These are phyloP conservation scores for Salmacisia buchloeana DNA, from an alignment of 1,284 basidiomycete genomes.

Conservation along the genomic window DNA sequence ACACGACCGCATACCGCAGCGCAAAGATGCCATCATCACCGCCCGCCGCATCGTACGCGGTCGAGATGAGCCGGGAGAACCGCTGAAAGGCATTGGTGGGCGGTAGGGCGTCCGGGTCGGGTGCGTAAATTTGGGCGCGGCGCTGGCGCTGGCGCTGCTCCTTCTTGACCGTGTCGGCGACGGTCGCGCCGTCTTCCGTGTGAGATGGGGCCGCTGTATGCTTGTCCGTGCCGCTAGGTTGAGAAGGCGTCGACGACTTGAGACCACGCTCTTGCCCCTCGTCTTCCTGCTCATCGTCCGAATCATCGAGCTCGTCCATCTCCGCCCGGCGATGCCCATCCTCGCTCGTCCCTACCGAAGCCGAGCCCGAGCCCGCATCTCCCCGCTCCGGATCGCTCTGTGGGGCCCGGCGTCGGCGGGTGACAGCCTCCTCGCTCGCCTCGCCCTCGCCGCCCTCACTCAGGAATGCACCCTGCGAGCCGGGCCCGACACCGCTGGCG, in stretches of 20 bases:
- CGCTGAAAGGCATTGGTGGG: slow-evolving; percentile 15
- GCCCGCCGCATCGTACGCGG: slow-evolving; percentile 8
- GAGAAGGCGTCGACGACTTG: too few species aligned
- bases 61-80: slow-evolving; percentile 15
- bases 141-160: slow-evolving; percentile 7
- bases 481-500: slow-evolving; percentile 17
- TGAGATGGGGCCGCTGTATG: not conserved
- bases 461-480: slow-evolving; percentile 16
- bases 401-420: not conserved
- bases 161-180: not conserved
- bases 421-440: not conserved
- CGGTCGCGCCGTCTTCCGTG: not conserved
- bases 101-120: slow-evolving; percentile 15
- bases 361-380: too few species aligned
- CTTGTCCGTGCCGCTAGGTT: too few species aligned
- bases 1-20: slow-evolving; percentile 59
- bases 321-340: not conserved
- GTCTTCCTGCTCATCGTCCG: not conserved
- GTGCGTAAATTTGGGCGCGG: slow-evolving; percentile 9
- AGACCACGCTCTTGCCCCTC: too few species aligned
- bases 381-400: not conserved
- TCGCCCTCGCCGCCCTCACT: not conserved
- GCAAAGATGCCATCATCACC: slow-evolving; percentile 57
- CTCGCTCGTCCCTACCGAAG: not conserved
- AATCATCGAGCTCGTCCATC: not conserved